Evolutionary conservation across 345 rosid species (phyloP).

Genomic region (Salix suchowensis): DNA sequence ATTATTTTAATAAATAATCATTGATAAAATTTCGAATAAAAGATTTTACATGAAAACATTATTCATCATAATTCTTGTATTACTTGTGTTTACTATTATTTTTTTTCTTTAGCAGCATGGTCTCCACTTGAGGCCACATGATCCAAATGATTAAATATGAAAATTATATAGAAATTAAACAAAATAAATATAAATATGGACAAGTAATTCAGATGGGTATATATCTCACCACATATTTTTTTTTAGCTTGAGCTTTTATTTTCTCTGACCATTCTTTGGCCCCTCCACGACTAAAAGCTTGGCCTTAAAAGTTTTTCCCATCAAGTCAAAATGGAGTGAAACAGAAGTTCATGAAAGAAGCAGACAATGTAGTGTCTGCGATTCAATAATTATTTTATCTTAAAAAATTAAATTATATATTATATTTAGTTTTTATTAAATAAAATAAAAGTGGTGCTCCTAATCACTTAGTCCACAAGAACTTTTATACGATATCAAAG

Average conservation of each 20-base stretch:
- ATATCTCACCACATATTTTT: slow-evolving; percentile 28
- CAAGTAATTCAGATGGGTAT: not conserved
- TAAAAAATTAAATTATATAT: too few relatives aligned
- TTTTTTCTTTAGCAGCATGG: slow-evolving; percentile 26
- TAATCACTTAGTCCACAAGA: accelerated
- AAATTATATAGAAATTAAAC: not conserved
- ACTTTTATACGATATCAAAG: accelerated
- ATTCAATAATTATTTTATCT: too few relatives aligned
- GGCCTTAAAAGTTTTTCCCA: not conserved
- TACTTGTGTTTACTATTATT: too few relatives aligned
- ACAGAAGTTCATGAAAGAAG: not conserved
- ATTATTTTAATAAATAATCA: too few relatives aligned
- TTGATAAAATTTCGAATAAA: too few relatives aligned
- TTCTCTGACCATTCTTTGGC: slow-evolving; percentile 44
- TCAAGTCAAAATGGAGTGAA: not conserved
- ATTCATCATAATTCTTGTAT: too few relatives aligned
- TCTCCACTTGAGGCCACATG: slow-evolving; percentile 35
- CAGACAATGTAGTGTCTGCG: accelerated
- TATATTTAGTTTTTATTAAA: too few relatives aligned
- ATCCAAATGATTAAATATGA: not conserved
- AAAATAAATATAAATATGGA: not conserved
- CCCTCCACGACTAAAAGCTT: slow-evolving; percentile 38
- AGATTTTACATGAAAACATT: too few relatives aligned
- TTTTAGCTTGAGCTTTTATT: slow-evolving; percentile 17
- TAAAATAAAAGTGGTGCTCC: too few relatives aligned